phyloP scores from a whole-genome alignment of 352 stramenopile genomes.

The Pythium rhizo-oryzae region DNA sequence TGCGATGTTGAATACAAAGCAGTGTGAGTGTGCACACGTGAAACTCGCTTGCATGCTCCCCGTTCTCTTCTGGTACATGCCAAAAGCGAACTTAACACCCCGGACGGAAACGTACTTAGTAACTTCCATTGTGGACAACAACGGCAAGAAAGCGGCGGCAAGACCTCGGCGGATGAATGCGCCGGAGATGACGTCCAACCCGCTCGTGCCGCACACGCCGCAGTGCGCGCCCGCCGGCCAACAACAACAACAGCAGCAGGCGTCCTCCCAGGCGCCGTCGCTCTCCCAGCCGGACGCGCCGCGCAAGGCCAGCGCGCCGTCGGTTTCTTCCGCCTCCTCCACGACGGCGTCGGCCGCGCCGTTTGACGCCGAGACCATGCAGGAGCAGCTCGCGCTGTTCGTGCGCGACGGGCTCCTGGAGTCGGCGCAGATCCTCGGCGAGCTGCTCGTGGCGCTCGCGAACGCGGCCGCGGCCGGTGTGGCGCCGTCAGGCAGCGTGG shows the following conservation, averaged over 20 bases:
- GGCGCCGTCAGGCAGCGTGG: not conserved
- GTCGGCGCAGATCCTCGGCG: conserved; percentile 68
- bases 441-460: conserved; percentile 59
- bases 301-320: not conserved
- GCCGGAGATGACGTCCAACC: conserved; percentile 25
- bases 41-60: too few species aligned
- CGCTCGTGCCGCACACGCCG: conserved; percentile 29
- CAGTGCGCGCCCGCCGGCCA: too few species aligned
- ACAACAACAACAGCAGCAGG: conserved; percentile 13
- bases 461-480: conserved; percentile 22
- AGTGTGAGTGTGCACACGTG: too few species aligned
- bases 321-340: not conserved
- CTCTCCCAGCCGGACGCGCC: conserved; percentile 22
- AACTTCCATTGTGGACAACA: too few species aligned
- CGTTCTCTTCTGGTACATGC: too few species aligned
- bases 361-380: conserved; percentile 54
- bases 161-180: not conserved
- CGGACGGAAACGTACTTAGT: too few species aligned
- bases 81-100: too few species aligned
- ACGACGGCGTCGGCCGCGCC: not conserved
- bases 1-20: too few species aligned
- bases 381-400: conserved; percentile 62
- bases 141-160: too few species aligned
- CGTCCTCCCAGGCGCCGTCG: not conserved
- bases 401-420: conserved; percentile 46